Conservation (phyloP, 2,329 filamentous ascomycete species). For the Bisporella sp. region DNA sequence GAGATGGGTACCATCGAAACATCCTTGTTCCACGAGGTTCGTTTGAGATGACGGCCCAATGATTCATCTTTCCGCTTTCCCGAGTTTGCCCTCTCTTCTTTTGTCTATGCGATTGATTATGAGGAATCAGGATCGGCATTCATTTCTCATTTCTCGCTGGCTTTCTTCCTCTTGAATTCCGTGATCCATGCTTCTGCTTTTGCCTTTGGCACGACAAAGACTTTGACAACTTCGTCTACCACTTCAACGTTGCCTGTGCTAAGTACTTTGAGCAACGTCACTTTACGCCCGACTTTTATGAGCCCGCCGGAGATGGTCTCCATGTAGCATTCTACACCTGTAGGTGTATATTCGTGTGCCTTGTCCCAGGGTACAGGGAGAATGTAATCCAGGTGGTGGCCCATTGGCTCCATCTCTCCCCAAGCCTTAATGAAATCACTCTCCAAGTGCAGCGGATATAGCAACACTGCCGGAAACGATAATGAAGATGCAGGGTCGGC, state of each 20-base stretch:
- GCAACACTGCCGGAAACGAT: constrained; percentile 69
- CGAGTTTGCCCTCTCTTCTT: no score
- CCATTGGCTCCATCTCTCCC: constrained; percentile 66
- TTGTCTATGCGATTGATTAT: no score
- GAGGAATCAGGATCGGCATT: no score
- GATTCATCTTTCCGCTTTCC: no score
- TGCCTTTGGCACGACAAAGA: constrained; percentile 72
- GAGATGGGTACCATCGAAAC: no score
- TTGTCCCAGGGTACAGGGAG: constrained; percentile 85
- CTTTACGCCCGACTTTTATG: constrained; percentile 84
- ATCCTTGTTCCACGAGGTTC: no score
- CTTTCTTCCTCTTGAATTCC: constrained; percentile 73
- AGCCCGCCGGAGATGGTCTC: constrained; percentile 75
- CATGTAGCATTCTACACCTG: constrained; percentile 77
- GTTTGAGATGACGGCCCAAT: no score
- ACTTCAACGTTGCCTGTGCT: constrained; percentile 74
- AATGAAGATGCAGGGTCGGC: constrained; percentile 67
- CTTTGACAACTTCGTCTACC: constrained; percentile 74
- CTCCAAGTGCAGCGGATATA: constrained; percentile 79
- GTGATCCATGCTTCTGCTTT: constrained; percentile 70
- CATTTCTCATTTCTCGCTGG: no score
- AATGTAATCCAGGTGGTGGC: constrained; percentile 76
- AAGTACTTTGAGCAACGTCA: constrained; percentile 68
- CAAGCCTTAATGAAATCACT: constrained; percentile 90
- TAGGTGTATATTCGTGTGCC: constrained; percentile 55